A percentile compares a stretch with the other conserved stretches of the same genome.
phyloP scores from a whole-genome alignment of 495 filamentous ascomycete genomes.

The Oidiodendron maius region DNA sequence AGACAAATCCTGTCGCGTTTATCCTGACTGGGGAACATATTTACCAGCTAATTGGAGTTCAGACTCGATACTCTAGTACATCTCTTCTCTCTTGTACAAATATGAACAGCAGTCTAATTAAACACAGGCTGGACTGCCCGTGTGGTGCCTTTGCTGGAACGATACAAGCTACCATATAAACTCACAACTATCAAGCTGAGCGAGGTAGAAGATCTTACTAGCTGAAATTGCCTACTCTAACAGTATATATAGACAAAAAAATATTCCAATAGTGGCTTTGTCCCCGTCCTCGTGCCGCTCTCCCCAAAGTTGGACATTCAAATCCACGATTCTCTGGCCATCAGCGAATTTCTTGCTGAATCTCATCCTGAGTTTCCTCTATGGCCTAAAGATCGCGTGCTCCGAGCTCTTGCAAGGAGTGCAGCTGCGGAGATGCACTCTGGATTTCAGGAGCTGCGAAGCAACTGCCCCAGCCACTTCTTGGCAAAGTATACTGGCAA shows the following conservation, averaged over 20 bases:
- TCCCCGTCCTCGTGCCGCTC: conserved; percentile 28
- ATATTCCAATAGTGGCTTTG: conserved; percentile 27
- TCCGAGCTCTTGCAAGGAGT: conserved; percentile 44
- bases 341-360: conserved; percentile 48
- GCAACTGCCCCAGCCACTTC: conserved; percentile 39
- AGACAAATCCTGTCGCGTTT: not conserved
- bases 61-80: conserved; percentile 33
- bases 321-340: conserved; percentile 47
- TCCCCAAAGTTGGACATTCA: conserved; percentile 20
- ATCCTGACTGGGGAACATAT: conserved; percentile 9
- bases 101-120: conserved; percentile 6
- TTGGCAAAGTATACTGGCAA: conserved; percentile 26
- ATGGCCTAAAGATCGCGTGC: conserved; percentile 37
- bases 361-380: conserved; percentile 32
- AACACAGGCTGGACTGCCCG: conserved; percentile 31
- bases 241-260: conserved; percentile 3
- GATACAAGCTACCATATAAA: conserved; percentile 30
- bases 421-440: conserved; percentile 52
- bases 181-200: conserved; percentile 19
- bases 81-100: not conserved
- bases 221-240: not conserved
- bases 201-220: conserved; percentile 15
- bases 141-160: conserved; percentile 31
- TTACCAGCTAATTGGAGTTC: conserved; percentile 28
- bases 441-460: conserved; percentile 38